Evolutionary conservation across 495 filamentous ascomycete species (phyloP).

Genomic region (Hypomontagnella monticulosa): DNA sequence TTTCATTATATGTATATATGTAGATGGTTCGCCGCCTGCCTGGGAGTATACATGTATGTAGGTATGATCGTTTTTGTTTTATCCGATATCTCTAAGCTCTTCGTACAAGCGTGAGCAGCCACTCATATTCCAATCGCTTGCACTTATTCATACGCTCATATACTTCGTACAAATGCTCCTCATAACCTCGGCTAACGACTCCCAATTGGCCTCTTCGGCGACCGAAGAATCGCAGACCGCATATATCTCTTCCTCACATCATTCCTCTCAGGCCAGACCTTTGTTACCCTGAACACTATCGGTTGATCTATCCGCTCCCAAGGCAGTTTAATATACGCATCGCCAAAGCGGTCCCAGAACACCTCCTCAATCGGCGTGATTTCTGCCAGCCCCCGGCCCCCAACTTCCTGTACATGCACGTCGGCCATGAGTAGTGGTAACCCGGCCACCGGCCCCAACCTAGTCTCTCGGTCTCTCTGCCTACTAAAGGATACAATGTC

Average conservation of each 20-base stretch:
- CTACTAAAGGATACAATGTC: constrained; percentile 1
- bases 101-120: too few species aligned
- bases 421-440: constrained; percentile 38
- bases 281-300: constrained; percentile 21
- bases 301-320: neutral
- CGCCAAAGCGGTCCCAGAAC: constrained; percentile 43
- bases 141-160: too few species aligned
- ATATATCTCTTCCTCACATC: constrained; percentile 32
- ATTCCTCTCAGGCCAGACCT: constrained; percentile 38
- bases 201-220: constrained; percentile 26
- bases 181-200: too few species aligned
- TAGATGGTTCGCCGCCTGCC: too few species aligned
- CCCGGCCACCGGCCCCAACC: neutral
- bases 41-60: too few species aligned
- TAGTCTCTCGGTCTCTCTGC: neutral
- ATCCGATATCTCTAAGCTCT: too few species aligned
- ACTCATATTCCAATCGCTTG: too few species aligned
- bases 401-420: constrained; percentile 15
- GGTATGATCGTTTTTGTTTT: too few species aligned
- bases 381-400: constrained; percentile 17
- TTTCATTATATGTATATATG: too few species aligned
- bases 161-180: too few species aligned
- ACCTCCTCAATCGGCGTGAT: constrained; percentile 18
- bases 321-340: constrained; percentile 33
- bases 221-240: constrained; percentile 30